phyloP scores from a whole-genome alignment of 2,329 filamentous ascomycete species.

The Cryphonectria carpinicola region DNA sequence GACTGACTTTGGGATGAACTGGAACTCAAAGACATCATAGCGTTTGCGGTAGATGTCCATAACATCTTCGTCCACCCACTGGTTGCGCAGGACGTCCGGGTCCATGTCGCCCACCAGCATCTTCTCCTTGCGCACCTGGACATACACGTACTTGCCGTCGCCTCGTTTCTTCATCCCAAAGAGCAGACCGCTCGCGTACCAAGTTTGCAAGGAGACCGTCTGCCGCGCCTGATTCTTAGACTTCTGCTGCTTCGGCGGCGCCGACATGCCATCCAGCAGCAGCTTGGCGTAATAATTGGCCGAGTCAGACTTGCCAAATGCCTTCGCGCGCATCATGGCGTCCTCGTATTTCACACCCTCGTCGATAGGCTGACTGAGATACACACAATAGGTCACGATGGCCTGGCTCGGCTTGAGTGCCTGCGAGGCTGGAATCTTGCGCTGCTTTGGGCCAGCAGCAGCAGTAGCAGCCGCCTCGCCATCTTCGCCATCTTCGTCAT shows the following conservation, averaged over 20 bases:
- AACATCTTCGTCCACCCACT: slow-evolving; percentile 20
- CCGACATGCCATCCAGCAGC: slow-evolving; percentile 11
- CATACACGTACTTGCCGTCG: slow-evolving; percentile 15
- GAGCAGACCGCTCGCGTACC: slow-evolving; percentile 7
- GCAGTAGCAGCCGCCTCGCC: background rate
- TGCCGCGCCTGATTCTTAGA: background rate
- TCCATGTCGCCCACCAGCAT: slow-evolving; percentile 10
- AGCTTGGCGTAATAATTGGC: slow-evolving; percentile 23
- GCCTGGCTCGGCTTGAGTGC: slow-evolving; percentile 15
- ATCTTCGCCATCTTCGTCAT: background rate
- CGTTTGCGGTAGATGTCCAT: slow-evolving; percentile 20
- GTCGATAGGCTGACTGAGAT: slow-evolving; percentile 14
- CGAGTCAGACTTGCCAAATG: slow-evolving; percentile 11
- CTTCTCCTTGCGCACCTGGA: slow-evolving; percentile 17
- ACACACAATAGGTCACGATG: slow-evolving; percentile 17
- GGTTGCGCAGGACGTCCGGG: slow-evolving; percentile 7
- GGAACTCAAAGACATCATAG: slow-evolving; percentile 10
- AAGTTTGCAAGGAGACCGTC: background rate
- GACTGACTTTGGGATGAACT: slow-evolving; percentile 11
- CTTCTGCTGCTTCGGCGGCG: background rate
- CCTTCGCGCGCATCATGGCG: slow-evolving; percentile 12
- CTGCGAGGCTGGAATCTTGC: slow-evolving; percentile 8
- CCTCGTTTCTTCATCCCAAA: slow-evolving; percentile 13
- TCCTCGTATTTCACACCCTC: background rate
- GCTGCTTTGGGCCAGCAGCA: background rate